Base-by-base conservation (phyloP, 164 flowering plant genomes). In the Amborella trichopoda region DNA sequence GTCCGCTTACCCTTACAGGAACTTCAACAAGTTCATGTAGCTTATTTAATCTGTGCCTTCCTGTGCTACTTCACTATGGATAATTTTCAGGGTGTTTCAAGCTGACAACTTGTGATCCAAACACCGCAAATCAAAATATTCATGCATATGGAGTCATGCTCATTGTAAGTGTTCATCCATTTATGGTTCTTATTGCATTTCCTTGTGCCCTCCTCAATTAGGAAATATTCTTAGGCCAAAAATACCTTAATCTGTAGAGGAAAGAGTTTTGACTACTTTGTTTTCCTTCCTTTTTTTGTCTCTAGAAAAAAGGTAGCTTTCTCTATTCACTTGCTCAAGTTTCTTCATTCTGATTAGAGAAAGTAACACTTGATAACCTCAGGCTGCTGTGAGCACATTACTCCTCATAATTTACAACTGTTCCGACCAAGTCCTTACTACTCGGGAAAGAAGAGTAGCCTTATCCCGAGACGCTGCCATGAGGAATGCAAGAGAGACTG, bases 341-440 rank as follows among this genome's bases (percentile, higher is more conserved):
- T 38, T 38, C 41, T 33, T 8, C 20, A 38, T 38, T 38, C n/a
- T n/a, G n/a, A n/a, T n/a, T n/a, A n/a, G n/a, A n/a, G n/a, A n/a
- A n/a, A n/a, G n/a, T n/a, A n/a, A n/a, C n/a, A n/a, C n/a, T n/a
- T n/a, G n/a, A n/a, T n/a, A n/a, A n/a, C n/a, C n/a, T 38, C 16
- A 91, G 98, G 91, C 67, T 47, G 95, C 74, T 36, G 53, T 87
- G 49, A 59, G 70, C 48, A 63, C 81, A 48, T 43, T 84, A 53
- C 81, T 91, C 37, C 59, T 91, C 34, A 75, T 87, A 34, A 76
- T 93, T 11, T 83, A 88, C 44, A 85, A 80, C 67, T 93, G 87
- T 56, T 93, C 97, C n/a, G 99, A 85, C 47, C 97, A 81, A 85
- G 90, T 89, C 27, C 76, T 93, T 41, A 64, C 81, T 8, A 83